Evolutionary conservation across 164 flowering plant species (phyloP).

Genomic region (Amborella trichopoda): DNA sequence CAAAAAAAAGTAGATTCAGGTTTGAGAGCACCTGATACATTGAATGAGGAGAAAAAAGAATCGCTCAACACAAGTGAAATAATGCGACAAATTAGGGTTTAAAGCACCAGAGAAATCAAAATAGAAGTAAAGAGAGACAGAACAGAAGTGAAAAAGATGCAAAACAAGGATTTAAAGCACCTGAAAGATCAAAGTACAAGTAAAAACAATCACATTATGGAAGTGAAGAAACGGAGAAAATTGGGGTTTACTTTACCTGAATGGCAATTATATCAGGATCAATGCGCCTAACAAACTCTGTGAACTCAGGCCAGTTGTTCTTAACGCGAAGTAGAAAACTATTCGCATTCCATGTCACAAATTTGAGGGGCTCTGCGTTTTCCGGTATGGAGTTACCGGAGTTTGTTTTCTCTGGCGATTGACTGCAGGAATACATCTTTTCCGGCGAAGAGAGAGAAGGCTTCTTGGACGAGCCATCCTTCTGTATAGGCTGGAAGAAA

Average conservation of each 20-base stretch:
- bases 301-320: constrained; percentile 75
- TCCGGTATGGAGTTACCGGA: constrained; percentile 1
- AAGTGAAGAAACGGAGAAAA: too few relatives aligned
- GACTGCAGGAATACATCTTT: neutral
- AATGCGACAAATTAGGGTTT: too few relatives aligned
- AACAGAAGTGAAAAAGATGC: too few relatives aligned
- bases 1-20: neutral
- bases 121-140: too few relatives aligned
- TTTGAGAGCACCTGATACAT: too few relatives aligned
- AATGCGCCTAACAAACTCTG: constrained; percentile 37
- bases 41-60: too few relatives aligned
- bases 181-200: too few relatives aligned
- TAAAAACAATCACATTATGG: too few relatives aligned
- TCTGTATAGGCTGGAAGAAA: constrained; percentile 76
- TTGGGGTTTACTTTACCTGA: too few relatives aligned
- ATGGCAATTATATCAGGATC: constrained; percentile 93
- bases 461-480: constrained; percentile 59
- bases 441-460: constrained; percentile 30
- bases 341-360: constrained; percentile 94
- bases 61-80: too few relatives aligned
- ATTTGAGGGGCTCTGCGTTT: constrained; percentile 64
- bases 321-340: constrained; percentile 85
- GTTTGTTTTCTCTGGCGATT: neutral
- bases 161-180: neutral
- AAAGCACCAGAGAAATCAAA: too few relatives aligned